Evolutionary conservation across 805 yeast species (phyloP), one percentile per base, ranked within the genome.

Genomic region (Sugiyamaella boreocaroliniensis): DNA sequence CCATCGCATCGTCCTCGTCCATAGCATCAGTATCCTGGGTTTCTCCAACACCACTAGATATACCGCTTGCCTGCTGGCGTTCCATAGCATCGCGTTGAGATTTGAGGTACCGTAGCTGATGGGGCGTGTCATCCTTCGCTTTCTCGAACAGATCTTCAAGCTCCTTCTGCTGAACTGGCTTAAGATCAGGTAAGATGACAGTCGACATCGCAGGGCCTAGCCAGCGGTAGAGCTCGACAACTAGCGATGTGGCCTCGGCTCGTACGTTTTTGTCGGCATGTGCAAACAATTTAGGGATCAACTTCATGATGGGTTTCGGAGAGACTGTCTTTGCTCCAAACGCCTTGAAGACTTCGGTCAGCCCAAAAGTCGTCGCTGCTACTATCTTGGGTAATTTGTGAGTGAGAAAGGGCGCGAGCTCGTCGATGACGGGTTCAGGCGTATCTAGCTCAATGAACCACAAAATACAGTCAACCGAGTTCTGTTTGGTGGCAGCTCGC

Each of bases 151-250:
- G 82, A 37, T 80, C 79, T 6, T 80, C 74, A 53, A 92, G 75
- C 64, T 90, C 98, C 57, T 84, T 86, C 68, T 88, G 92, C 67
- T 92, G 98, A 18, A 89, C 88, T 0, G 97, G 96, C 65, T 92
- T 93, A 69, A 93, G 75, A 26, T 81, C 81, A 2, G 84, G 78
- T 51, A 88, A 78, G 41, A 89, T 69, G 0, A 82, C 64, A 14
- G 76, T 74, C 49, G 81, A 82, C 42, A 88, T 70, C 0, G 80
- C 67, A 18, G 70, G 78, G 1, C 95, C 93, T 65, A 85, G 76
- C 85, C 93, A 86, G 53, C 80, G 79, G 65, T 82, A 81, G 26
- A 90, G 64, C 51, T 82, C 86, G 4, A 87, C 80, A 0, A 89
- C 74, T 57, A 92, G 72, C 43, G 75, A 73, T 4, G 83, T 76